Evolutionary conservation across 1,139 yeast species (phyloP), one percentile per base, ranked within the genome.

Genomic region (Pichia sp.): DNA sequence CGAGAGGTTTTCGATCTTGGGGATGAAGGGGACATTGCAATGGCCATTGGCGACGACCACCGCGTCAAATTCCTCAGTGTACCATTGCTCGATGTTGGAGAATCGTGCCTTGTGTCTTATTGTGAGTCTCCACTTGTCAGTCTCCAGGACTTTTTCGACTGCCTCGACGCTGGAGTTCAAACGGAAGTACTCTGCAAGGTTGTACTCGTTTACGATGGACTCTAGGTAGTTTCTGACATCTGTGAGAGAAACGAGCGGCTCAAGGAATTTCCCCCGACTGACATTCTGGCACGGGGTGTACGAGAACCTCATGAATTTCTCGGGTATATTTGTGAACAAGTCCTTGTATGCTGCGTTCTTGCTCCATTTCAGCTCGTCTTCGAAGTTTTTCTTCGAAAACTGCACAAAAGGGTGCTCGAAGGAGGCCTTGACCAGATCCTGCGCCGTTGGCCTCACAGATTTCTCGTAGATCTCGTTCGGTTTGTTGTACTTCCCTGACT

Each of bases 41-140:
- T 76, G 77, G 1, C 84, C 83, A 52, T 70, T 73, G n/a, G 80
- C 80, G n/a, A 77, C 64, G 9, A 76, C 66, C 46, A 78, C 70
- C n/a, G 77, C 78, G 59, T 78, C 81, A 57, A 74, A 68, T 3
- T 60, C 55, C 57, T 71, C 77, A 6, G 63, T 59, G 50, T 71
- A 72, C 73, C 70, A 70, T 34, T 64, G 52, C 56, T 66, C 69
- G 40, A 53, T 48, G 44, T 54, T 57, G 5, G 58, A 54, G 10
- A 52, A 50, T n/a, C 48, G 47, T 6, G 56, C 29, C 34, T 60
- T 58, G n/a, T 61, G 55, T 46, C 61, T 59, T 10, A 61, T 54
- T 7, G 60, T 59, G 14, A 60, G 38, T 27, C 47, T 46, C 63
- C 63, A 60, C 24, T 54, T 55, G 9, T 55, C 57, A n/a, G 47